Percentiles rank a stretch among this genome's conserved stretches.
phyloP scores from a whole-genome alignment of 108 stramenopile species.

The Nannochloropsis oceanica region DNA sequence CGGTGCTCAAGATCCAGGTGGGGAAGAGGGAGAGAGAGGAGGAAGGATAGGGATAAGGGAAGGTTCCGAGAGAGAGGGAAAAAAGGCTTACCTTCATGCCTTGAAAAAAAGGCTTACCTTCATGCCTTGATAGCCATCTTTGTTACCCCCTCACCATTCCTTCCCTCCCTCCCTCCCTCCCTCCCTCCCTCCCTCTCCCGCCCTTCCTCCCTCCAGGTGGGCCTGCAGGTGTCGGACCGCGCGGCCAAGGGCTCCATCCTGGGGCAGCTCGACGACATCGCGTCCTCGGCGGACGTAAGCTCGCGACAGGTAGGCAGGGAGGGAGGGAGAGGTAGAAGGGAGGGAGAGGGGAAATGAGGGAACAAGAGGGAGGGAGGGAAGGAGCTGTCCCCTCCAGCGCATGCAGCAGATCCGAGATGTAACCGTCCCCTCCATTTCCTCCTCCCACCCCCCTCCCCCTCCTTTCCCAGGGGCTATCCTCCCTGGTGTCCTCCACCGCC shows the following conservation, averaged over 20 bases:
- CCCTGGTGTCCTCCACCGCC: too few species aligned
- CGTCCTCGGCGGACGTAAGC: background rate
- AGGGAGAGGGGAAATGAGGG: background rate
- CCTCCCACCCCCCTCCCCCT: too few species aligned
- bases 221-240: background rate
- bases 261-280: background rate
- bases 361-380: background rate
- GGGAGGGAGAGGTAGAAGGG: background rate
- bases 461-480: too few species aligned
- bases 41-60: background rate
- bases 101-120: too few species aligned
- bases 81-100: too few species aligned
- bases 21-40: background rate
- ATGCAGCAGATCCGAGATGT: too few species aligned
- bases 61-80: too few species aligned
- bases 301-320: background rate
- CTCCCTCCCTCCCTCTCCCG: background rate
- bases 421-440: too few species aligned
- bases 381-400: too few species aligned
- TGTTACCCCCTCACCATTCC: background rate
- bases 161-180: background rate
- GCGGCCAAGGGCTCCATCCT: background rate
- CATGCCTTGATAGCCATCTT: too few species aligned
- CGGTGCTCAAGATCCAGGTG: constrained; percentile 27
- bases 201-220: background rate